Conservation (phyloP, 139 green algal genomes). For the Chara braunii region DNA sequence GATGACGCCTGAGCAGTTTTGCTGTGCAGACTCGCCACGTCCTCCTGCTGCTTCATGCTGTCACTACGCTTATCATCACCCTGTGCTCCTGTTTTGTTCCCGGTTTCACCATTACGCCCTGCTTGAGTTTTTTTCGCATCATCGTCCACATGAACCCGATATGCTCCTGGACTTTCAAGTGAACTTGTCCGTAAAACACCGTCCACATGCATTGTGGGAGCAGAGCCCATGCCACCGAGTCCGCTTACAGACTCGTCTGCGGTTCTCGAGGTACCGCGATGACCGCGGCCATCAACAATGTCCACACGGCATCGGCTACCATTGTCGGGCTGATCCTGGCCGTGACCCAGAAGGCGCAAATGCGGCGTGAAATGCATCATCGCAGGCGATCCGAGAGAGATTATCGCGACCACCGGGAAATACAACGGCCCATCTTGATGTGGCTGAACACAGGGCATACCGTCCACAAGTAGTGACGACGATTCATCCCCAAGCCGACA, state of each 20-base stretch:
- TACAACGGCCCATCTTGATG: slow-evolving; percentile 41
- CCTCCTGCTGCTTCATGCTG: too few relatives aligned
- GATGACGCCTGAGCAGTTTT: too few relatives aligned
- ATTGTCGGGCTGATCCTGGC: neutral
- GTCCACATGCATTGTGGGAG: neutral
- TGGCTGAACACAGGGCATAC: slow-evolving; percentile 18
- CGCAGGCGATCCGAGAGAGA: slow-evolving; percentile 14
- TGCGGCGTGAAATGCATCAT: slow-evolving; percentile 33
- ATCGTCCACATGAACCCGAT: neutral
- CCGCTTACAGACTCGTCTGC: neutral
- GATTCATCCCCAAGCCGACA: neutral
- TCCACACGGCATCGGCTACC: neutral
- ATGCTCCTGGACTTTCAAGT: neutral
- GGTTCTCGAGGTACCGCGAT: neutral
- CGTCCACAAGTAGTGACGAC: neutral
- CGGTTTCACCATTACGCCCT: too few relatives aligned
- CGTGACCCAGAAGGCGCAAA: neutral
- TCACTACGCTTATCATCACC: too few relatives aligned
- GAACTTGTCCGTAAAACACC: too few relatives aligned
- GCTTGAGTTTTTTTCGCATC: neutral
- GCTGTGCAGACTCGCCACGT: too few relatives aligned
- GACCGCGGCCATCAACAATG: neutral
- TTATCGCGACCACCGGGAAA: slow-evolving; percentile 26
- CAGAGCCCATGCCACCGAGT: neutral
- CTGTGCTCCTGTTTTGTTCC: too few relatives aligned